Evolutionary conservation across 1,284 basidiomycete genomes (phyloP).

Genomic region (Inonotus obliquus): DNA sequence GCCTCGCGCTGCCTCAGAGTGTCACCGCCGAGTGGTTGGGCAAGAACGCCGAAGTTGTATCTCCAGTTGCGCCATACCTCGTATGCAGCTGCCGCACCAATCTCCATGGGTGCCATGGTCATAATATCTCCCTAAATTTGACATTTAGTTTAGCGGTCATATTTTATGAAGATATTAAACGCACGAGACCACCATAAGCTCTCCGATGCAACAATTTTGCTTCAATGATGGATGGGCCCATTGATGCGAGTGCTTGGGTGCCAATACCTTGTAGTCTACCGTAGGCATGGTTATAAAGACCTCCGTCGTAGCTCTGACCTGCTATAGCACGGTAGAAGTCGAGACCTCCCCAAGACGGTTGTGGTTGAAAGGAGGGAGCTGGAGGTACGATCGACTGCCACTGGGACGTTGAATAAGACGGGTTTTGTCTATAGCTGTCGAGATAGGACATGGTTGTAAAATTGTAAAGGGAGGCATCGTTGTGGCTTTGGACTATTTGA

Average conservation of each 20-base stretch:
- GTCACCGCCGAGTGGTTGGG: constrained; percentile 22
- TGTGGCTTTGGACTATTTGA: neutral
- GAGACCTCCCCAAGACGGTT: constrained; percentile 24
- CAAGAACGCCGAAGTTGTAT: constrained; percentile 20
- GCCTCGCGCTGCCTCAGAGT: constrained; percentile 23
- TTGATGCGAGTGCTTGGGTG: constrained; percentile 15
- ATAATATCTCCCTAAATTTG: constrained; percentile 14
- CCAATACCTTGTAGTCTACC: constrained; percentile 19
- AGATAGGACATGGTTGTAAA: constrained; percentile 25
- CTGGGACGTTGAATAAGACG: constrained; percentile 21
- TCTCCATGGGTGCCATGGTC: constrained; percentile 18
- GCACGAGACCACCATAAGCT: constrained; percentile 26
- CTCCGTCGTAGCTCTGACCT: constrained; percentile 10
- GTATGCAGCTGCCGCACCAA: constrained; percentile 25
- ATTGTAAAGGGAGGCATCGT: neutral
- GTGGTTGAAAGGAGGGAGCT: constrained; percentile 25
- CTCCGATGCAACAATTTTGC: constrained; percentile 24
- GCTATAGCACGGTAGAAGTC: constrained; percentile 25
- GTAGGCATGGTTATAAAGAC: constrained; percentile 24
- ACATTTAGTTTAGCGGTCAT: neutral
- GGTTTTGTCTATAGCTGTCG: constrained; percentile 23
- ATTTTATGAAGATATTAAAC: constrained; percentile 8
- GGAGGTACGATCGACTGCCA: constrained; percentile 24
- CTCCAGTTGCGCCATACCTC: constrained; percentile 24
- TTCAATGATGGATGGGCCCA: constrained; percentile 15